Base-by-base conservation (phyloP, 352 stramenopile species). In the Globisporangium radiosum region DNA sequence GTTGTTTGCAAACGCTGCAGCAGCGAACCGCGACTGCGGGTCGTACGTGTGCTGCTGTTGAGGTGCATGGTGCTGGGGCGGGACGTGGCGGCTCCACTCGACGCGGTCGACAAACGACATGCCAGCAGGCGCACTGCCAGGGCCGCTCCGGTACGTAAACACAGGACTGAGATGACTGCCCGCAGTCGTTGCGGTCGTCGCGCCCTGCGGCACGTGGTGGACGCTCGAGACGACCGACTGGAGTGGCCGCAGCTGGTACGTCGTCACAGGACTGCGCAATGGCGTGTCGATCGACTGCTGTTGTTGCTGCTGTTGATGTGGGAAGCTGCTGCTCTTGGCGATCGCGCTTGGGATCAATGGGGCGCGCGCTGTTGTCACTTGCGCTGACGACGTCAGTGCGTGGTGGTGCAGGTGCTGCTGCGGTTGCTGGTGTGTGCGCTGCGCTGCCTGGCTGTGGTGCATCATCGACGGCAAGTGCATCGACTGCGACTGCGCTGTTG, bases 191-290 rank as follows among this genome's bases (percentile, higher is more conserved):
- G 57, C 25, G 25, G 25, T 62, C 4, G 57, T 66, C 40, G 60
- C 43, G 5, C 51, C 50, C 9, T 42, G 40, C 7, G 60, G 17
- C 9, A 66, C 6, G 14, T 67, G 56, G 44, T 63, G 54, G n/a
- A 52, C 47, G 14, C 47, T 56, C 15, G 62, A 42, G 15, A 59
- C 56, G 11, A 72, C 53, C 17, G 75, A 81, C 59, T 82, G 73
- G 17, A 86, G 63, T 5, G 76, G 70, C 36, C 76, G 68, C 37
- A 86, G 51, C 17, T 81, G 69, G 60, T 83, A 86, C 37, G 63
- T 65, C 9, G 63, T 54, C n/a, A 52, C 63, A 0, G 66, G 66
- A 8, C 45, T 72, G 50, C 53, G 56, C 62, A 65, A 56, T n/a
- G 45, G 19, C 9, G 13, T 17, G 1, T 64, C 47, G 5, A 47